phyloP scores from a whole-genome alignment of 208 protist species.

The Kentomonas sorsogonicus region DNA sequence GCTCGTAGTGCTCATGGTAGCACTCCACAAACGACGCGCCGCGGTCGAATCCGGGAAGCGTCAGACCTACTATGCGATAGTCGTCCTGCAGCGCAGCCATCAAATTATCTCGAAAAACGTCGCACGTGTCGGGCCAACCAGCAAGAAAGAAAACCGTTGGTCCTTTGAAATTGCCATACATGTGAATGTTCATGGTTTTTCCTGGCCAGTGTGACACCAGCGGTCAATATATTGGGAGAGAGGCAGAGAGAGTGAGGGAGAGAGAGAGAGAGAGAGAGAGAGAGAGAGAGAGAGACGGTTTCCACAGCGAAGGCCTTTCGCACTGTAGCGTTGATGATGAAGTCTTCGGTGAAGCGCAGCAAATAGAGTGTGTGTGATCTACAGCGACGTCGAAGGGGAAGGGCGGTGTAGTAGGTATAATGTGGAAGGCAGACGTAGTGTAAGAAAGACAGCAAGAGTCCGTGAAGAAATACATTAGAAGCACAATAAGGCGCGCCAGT shows the following conservation, averaged over 20 bases:
- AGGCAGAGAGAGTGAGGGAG: background rate
- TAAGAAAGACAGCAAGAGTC: too few species aligned
- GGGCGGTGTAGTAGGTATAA: background rate
- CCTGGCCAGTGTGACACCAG: too few species aligned
- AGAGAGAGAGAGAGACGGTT: background rate
- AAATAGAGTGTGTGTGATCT: too few species aligned
- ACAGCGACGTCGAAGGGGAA: too few species aligned
- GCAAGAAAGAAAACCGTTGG: constrained; percentile 67
- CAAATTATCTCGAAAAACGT: constrained; percentile 70
- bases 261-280: background rate
- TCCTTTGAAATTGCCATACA: constrained; percentile 60
- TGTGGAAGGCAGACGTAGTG: background rate
- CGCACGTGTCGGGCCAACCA: constrained; percentile 69
- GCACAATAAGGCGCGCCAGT: too few species aligned
- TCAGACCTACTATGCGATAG: constrained; percentile 66
- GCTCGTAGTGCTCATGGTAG: background rate
- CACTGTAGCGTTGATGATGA: too few species aligned
- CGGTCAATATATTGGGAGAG: too few species aligned
- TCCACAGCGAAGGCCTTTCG: background rate
- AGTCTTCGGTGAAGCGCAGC: too few species aligned
- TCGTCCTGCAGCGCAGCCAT: constrained; percentile 37
- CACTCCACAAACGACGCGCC: constrained; percentile 36
- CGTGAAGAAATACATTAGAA: too few species aligned
- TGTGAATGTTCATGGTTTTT: constrained; percentile 63
- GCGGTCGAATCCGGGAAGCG: constrained; percentile 54